These are phyloP conservation scores for Didymellaceae sp. DNA, from an alignment of 2,329 filamentous ascomycete species.

Conservation along the genomic window DNA sequence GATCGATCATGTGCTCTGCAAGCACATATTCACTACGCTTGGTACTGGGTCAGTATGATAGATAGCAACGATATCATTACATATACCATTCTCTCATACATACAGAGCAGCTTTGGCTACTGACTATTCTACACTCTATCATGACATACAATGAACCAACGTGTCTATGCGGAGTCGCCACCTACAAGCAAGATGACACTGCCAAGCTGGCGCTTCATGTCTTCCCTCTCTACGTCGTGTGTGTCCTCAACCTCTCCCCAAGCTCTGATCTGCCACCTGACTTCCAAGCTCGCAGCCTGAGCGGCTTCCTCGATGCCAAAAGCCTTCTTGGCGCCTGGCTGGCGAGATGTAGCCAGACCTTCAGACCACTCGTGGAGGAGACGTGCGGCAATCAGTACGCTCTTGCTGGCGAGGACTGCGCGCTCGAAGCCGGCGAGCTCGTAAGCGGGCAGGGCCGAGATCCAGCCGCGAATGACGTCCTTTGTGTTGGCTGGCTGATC, in stretches of 20 bases:
- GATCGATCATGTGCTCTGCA: too few relatives aligned
- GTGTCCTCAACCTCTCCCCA: conserved; percentile 99
- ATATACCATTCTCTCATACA: too few relatives aligned
- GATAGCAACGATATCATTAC: too few relatives aligned
- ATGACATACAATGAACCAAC: background rate
- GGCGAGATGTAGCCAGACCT: conserved; percentile 64
- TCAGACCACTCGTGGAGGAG: conserved; percentile 88
- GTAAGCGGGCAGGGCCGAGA: conserved; percentile 73
- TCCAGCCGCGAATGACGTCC: conserved; percentile 79
- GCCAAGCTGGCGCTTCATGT: conserved; percentile 84
- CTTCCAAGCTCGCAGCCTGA: conserved; percentile 78
- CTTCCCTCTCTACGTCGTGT: conserved; percentile 94
- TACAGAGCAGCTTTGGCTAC: conserved; percentile 1
- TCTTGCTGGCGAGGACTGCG: conserved; percentile 84
- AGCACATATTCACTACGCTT: too few relatives aligned
- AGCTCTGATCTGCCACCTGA: conserved; percentile 84
- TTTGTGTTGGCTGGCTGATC: conserved; percentile 76
- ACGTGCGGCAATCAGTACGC: conserved; percentile 76
- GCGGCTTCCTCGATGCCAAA: conserved; percentile 88
- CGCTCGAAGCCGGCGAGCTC: conserved; percentile 89
- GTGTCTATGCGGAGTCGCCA: conserved; percentile 28
- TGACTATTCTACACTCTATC: conserved; percentile 11
- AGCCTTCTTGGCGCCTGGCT: conserved; percentile 43
- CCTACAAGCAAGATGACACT: conserved; percentile 82
- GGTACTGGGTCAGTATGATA: too few relatives aligned